A percentile compares a stretch with the other conserved stretches of the same genome.
Evolutionary conservation across 495 filamentous ascomycete genomes (phyloP).

Genomic region (Podospora pseudopauciseta): DNA sequence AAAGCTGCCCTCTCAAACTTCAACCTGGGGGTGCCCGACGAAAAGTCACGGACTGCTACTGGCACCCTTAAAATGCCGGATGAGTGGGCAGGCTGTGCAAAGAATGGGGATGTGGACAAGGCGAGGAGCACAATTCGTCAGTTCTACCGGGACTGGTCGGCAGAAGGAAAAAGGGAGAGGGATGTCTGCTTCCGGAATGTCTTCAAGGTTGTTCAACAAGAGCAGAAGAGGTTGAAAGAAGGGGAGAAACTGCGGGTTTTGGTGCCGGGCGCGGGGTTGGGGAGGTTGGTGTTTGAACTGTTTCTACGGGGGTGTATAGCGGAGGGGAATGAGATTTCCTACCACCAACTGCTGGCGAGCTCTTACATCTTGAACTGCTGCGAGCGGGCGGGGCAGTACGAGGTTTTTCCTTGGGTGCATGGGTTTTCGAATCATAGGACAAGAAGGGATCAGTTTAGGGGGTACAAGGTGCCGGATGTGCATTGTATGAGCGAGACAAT

Average conservation of each 20-base stretch:
- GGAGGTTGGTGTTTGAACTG: constrained; percentile 82
- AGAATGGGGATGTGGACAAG: constrained; percentile 73
- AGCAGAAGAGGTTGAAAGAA: constrained; percentile 42
- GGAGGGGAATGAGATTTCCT: constrained; percentile 95
- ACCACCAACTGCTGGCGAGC: constrained; percentile 84
- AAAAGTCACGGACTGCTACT: neutral
- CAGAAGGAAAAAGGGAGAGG: constrained; percentile 69
- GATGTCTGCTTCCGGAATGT: constrained; percentile 71
- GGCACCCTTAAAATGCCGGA: constrained; percentile 32
- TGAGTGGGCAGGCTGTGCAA: constrained; percentile 65
- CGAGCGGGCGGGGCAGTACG: constrained; percentile 48
- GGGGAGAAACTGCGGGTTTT: constrained; percentile 58
- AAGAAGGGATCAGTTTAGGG: constrained; percentile 65
- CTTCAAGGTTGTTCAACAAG: constrained; percentile 54
- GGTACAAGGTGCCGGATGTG: constrained; percentile 70
- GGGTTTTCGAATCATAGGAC: constrained; percentile 74
- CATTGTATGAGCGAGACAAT: constrained; percentile 60
- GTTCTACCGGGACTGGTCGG: constrained; percentile 93
- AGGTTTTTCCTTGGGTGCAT: constrained; percentile 75
- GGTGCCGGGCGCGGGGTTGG: constrained; percentile 86
- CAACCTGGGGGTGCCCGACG: constrained; percentile 36
- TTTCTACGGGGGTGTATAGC: constrained; percentile 67
- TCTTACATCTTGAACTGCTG: constrained; percentile 76
- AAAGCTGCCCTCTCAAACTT: constrained; percentile 62
- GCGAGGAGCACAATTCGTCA: constrained; percentile 86